phyloP scores from a whole-genome alignment of 768 basidiomycete genomes.

The Candolleomyces efflorescens region DNA sequence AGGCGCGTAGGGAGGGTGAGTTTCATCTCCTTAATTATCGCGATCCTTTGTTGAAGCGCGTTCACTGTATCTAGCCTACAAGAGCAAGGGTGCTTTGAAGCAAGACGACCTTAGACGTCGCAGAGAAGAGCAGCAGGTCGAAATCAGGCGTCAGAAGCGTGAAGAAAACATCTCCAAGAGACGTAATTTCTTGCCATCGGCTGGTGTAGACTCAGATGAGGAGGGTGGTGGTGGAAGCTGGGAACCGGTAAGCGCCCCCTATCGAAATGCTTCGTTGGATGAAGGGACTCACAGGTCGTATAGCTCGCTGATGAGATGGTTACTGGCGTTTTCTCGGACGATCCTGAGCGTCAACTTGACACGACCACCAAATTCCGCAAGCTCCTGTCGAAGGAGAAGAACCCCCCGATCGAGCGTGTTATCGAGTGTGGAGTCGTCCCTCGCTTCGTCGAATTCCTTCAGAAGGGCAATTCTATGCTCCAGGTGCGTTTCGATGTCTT shows the following conservation, averaged over 20 bases:
- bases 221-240: constrained; percentile 67
- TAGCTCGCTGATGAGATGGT: constrained; percentile 93
- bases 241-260: constrained; percentile 62
- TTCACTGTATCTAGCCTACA: constrained; percentile 66
- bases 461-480: constrained; percentile 75
- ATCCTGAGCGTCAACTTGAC: constrained; percentile 89
- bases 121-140: constrained; percentile 97
- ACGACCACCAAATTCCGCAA: constrained; percentile 99
- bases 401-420: constrained; percentile 97
- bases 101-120: constrained; percentile 93
- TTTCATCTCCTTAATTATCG: constrained; percentile 18
- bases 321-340: constrained; percentile 85
- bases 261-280: constrained; percentile 10
- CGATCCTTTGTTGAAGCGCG: constrained; percentile 35
- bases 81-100: constrained; percentile 86
- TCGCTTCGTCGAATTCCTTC: constrained; percentile 94
- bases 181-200: constrained; percentile 82
- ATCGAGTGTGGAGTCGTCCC: constrained; percentile 97
- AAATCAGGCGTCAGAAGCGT: constrained; percentile 96
- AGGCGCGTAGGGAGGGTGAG: constrained; percentile 70
- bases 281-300: constrained; percentile 11
- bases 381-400: constrained; percentile 98
- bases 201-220: constrained; percentile 85
- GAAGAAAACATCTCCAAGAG: constrained; percentile 99
- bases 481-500: constrained; percentile 46